phyloP scores from a whole-genome alignment of 2,329 filamentous ascomycete genomes.

The Monilinia aucupariae region DNA sequence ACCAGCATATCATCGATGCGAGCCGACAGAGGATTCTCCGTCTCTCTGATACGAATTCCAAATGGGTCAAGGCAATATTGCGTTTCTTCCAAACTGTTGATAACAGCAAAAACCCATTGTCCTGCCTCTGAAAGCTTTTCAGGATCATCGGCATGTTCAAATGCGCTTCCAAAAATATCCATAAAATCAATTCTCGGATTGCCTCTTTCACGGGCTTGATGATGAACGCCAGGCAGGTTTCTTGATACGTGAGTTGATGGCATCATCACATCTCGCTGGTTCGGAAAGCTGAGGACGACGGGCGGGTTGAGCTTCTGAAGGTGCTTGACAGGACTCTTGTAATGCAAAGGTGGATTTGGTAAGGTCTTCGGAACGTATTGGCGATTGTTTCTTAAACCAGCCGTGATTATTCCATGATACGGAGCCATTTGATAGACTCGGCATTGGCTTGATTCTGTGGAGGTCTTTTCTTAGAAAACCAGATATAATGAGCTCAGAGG shows the following conservation, averaged over 20 bases:
- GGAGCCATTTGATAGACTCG: conserved; percentile 10
- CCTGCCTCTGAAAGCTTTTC: conserved; percentile 10
- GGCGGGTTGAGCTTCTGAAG: not conserved
- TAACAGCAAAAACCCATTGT: conserved; percentile 10
- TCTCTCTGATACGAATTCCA: not conserved
- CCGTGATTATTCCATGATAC: conserved; percentile 15
- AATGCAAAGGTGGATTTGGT: not conserved
- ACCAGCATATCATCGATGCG: not conserved
- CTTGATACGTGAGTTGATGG: not conserved
- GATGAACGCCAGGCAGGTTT: conserved; percentile 12
- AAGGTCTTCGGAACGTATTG: not conserved
- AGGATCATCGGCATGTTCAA: conserved; percentile 8
- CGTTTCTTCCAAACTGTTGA: not conserved
- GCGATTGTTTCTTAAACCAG: conserved; percentile 5
- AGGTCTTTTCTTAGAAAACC: not conserved
- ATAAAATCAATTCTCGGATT: conserved; percentile 7
- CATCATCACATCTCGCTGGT: not conserved
- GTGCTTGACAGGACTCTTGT: conserved; percentile 6
- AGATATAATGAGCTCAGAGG: not conserved
- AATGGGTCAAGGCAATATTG: not conserved
- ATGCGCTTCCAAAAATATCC: not conserved
- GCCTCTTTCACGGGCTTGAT: conserved; percentile 9
- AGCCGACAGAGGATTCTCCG: not conserved
- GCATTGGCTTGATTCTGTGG: not conserved
- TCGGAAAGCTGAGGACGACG: conserved; percentile 2